A percentile compares a stretch with the other conserved stretches of the same genome.
phyloP scores from a whole-genome alignment of 1,139 yeast species.

The Nadsonia commutata region DNA sequence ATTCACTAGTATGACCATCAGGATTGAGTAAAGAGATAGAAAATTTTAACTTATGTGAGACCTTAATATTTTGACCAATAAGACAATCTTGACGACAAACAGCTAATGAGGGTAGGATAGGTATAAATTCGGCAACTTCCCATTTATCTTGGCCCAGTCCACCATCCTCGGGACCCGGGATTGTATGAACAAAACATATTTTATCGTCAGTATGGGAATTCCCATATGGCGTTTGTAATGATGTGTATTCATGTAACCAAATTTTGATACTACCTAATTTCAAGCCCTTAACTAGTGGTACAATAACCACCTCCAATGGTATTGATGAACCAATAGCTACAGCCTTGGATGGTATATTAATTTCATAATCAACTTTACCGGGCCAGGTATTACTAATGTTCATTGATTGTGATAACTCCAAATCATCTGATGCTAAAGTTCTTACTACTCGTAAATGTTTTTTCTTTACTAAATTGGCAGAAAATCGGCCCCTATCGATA shows the following conservation, averaged over 20 bases:
- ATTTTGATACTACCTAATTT: conserved; percentile 57
- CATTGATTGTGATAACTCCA: conserved; percentile 80
- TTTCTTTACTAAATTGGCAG: conserved; percentile 47
- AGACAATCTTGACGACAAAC: conserved; percentile 79
- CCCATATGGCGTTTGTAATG: conserved; percentile 18
- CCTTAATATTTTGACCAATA: conserved; percentile 38
- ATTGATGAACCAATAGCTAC: conserved; percentile 76
- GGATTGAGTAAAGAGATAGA: conserved; percentile 52
- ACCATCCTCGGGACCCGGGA: conserved; percentile 29
- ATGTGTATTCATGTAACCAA: conserved; percentile 40
- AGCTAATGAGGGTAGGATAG: conserved; percentile 57
- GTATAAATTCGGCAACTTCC: conserved; percentile 52
- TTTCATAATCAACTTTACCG: conserved; percentile 73
- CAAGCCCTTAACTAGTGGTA: conserved; percentile 73
- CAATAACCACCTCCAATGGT: conserved; percentile 54
- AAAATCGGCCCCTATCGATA: conserved; percentile 72
- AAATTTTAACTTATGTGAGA: conserved; percentile 56
- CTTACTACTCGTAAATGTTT: conserved; percentile 71
- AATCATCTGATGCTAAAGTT: conserved; percentile 75
- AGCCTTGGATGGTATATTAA: conserved; percentile 78
- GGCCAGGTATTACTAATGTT: conserved; percentile 98
- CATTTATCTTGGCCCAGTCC: conserved; percentile 51
- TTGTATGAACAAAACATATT: conserved; percentile 29
- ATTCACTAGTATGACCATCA: conserved; percentile 64
- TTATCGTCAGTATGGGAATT: conserved; percentile 46